These are phyloP conservation scores for Xerocomus brunneocitrinus DNA, from an alignment of 768 basidiomycete genomes.

Conservation along the genomic window DNA sequence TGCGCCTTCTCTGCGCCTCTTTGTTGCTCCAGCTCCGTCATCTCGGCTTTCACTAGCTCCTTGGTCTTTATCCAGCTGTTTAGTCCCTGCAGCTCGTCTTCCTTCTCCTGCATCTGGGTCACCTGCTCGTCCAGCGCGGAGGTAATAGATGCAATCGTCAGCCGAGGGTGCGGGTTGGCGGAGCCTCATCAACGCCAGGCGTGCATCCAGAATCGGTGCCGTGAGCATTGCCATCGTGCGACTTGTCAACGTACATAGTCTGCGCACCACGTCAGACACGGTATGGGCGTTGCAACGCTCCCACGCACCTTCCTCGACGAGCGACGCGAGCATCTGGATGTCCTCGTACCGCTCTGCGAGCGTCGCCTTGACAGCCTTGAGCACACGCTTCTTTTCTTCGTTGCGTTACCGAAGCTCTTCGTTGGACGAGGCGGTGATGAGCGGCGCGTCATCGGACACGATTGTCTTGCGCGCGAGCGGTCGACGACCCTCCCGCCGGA, in stretches of 20 bases:
- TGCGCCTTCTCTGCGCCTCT: conserved; percentile 58
- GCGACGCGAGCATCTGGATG: conserved; percentile 57
- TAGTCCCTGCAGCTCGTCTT: conserved; percentile 55
- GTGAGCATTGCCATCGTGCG: conserved; percentile 54
- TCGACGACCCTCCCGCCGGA: no score
- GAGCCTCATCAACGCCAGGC: conserved; percentile 73
- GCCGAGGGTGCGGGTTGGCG: conserved; percentile 78
- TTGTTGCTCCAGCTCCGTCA: conserved; percentile 52
- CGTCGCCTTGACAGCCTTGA: conserved; percentile 61
- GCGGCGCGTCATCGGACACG: conserved; percentile 80
- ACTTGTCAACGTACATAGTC: conserved; percentile 54
- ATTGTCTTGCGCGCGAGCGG: conserved; percentile 49
- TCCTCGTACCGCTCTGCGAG: conserved; percentile 61
- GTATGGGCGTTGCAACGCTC: background rate
- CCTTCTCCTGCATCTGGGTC: conserved; percentile 70
- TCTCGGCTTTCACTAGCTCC: conserved; percentile 54
- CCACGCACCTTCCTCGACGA: conserved; percentile 56
- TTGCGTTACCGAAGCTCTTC: conserved; percentile 56
- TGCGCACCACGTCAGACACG: conserved; percentile 21
- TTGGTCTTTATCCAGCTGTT: conserved; percentile 53
- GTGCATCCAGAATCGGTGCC: conserved; percentile 78
- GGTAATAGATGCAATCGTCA: conserved; percentile 72
- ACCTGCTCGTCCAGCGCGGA: conserved; percentile 72
- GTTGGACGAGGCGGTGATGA: conserved; percentile 77
- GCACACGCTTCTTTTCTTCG: conserved; percentile 62